Conservation (phyloP, 2,329 filamentous ascomycete genomes). For the Purpureocillium takamizusanense region DNA sequence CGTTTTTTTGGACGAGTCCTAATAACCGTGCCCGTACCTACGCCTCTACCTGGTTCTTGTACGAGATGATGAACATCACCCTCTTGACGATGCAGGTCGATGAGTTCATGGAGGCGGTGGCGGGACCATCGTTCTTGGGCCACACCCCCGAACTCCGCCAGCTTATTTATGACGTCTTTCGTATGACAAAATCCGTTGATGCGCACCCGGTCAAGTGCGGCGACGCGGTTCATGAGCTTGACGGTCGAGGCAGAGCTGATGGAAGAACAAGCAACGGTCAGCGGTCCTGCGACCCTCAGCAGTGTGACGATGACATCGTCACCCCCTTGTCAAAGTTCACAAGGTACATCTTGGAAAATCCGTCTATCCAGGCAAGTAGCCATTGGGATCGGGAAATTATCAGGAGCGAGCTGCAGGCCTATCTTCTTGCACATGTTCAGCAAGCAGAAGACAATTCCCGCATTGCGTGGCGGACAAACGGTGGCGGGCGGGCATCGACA, state of each 20-base stretch:
- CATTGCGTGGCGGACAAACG: not conserved
- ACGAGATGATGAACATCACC: constrained; percentile 7
- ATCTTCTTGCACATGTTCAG: constrained; percentile 1
- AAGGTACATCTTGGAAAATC: not conserved
- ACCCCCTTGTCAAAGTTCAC: not conserved
- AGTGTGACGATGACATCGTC: not conserved
- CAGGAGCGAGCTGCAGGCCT: not conserved
- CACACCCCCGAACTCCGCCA: no score
- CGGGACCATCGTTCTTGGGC: constrained; percentile 1
- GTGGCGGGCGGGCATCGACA: not conserved
- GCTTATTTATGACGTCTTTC: not conserved
- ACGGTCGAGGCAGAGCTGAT: no score
- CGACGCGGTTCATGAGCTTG: no score
- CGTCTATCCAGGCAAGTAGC: not conserved
- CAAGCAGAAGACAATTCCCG: constrained; percentile 2
- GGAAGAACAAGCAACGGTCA: no score
- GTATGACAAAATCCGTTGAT: no score
- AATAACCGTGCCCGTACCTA: constrained; percentile 3
- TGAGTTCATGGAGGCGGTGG: constrained; percentile 7
- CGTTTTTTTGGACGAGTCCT: constrained; percentile 4
- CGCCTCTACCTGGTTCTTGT: constrained; percentile 1
- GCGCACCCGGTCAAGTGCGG: no score
- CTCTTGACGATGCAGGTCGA: constrained; percentile 5
- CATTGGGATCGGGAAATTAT: not conserved
- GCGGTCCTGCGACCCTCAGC: not conserved